Conservation (phyloP, 352 stramenopile genomes). For the Globisporangium rhizosaccharum region DNA sequence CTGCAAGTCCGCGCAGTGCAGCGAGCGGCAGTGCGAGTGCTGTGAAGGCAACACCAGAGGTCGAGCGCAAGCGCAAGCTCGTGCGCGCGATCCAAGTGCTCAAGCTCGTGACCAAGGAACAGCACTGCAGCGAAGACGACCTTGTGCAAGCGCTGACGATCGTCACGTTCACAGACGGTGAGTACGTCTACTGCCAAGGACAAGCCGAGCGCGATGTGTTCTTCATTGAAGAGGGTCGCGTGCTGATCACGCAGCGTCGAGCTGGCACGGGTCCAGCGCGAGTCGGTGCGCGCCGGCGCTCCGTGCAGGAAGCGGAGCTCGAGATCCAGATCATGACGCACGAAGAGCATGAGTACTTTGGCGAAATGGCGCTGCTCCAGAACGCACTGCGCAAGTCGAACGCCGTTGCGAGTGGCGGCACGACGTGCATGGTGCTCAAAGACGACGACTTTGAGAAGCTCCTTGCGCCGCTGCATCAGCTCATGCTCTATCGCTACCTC, state of each 20-base stretch:
- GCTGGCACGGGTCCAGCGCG: constrained; percentile 5
- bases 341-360: constrained; percentile 63
- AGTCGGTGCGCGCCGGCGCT: constrained; percentile 23
- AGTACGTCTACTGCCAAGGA: constrained; percentile 66
- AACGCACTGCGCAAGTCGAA: constrained; percentile 29
- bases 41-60: background rate
- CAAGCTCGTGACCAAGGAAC: constrained; percentile 32
- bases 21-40: background rate
- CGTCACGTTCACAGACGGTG: constrained; percentile 35
- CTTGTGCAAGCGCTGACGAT: constrained; percentile 31
- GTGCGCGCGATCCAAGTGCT: constrained; percentile 50
- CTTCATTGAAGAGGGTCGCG: constrained; percentile 69
- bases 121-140: constrained; percentile 37
- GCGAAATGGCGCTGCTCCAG: constrained; percentile 46
- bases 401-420: constrained; percentile 44
- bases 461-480: constrained; percentile 40
- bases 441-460: constrained; percentile 34
- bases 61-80: constrained; percentile 44
- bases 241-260: constrained; percentile 58
- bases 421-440: constrained; percentile 43
- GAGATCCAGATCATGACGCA: constrained; percentile 52
- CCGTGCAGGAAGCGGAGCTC: constrained; percentile 37
- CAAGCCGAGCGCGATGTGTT: constrained; percentile 47
- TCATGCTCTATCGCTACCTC: constrained; percentile 55
- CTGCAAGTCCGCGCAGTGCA: constrained; percentile 5